Conservation (phyloP, 805 yeast species). For the Debaryomyces prosopidis region DNA sequence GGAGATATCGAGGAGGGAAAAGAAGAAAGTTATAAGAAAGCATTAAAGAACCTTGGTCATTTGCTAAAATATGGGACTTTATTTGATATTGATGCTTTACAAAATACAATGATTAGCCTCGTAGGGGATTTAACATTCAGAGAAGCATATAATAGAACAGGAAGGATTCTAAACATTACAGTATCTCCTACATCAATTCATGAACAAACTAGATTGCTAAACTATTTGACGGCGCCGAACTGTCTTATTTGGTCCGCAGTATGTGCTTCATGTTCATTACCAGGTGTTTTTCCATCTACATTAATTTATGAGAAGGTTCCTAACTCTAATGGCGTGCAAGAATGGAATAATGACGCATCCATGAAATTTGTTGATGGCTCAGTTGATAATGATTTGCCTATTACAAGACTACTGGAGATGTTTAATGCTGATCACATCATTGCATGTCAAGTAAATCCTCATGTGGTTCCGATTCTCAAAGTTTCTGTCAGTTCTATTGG, state of each 20-base stretch:
- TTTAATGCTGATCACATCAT: slow-evolving; percentile 96
- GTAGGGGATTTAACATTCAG: slow-evolving; percentile 90
- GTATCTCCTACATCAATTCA: slow-evolving; percentile 90
- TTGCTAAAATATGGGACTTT: slow-evolving; percentile 86
- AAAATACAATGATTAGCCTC: slow-evolving; percentile 71
- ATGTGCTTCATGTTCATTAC: slow-evolving; percentile 92
- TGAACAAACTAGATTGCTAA: slow-evolving; percentile 85
- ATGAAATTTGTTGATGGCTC: slow-evolving; percentile 93
- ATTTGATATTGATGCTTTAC: slow-evolving; percentile 74
- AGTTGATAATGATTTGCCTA: slow-evolving; percentile 91
- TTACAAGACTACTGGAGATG: slow-evolving; percentile 89
- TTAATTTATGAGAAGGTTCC: slow-evolving; percentile 82
- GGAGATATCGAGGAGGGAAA: slow-evolving; percentile 53
- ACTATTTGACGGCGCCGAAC: slow-evolving; percentile 78
- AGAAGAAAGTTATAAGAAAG: slow-evolving; percentile 45
- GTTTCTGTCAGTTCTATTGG: slow-evolving; percentile 68
- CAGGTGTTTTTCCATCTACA: slow-evolving; percentile 86
- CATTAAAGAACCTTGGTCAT: slow-evolving; percentile 40
- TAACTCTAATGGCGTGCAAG: slow-evolving; percentile 66
- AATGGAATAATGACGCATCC: slow-evolving; percentile 77
- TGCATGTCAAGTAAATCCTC: slow-evolving; percentile 97
- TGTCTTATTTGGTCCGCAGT: slow-evolving; percentile 86
- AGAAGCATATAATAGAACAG: slow-evolving; percentile 93
- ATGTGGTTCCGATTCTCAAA: slow-evolving; percentile 84
- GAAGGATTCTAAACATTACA: slow-evolving; percentile 88